A percentile compares a stretch with the other conserved stretches of the same genome.
These are phyloP conservation scores for Hanseniaspora lachancei DNA, from an alignment of 805 yeast genomes.

Conservation along the genomic window DNA sequence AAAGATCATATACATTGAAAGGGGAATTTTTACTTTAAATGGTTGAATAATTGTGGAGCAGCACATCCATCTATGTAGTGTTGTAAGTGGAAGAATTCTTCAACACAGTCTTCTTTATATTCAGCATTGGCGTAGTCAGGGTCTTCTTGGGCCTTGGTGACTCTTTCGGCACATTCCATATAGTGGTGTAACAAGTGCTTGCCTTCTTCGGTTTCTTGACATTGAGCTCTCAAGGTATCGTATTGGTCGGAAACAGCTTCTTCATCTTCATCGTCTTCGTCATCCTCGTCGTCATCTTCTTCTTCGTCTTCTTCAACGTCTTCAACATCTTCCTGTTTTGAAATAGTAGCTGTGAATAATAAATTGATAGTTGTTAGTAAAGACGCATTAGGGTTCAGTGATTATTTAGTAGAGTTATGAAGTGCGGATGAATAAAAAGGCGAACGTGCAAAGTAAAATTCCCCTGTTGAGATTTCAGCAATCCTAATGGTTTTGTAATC, in stretches of 20 bases:
- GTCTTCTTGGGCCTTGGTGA: slow-evolving; percentile 73
- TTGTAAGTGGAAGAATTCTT: slow-evolving; percentile 93
- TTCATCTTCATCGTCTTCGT: slow-evolving; percentile 55
- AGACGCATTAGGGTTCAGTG: background rate
- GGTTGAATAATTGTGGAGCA: slow-evolving; percentile 78
- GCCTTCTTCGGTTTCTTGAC: slow-evolving; percentile 55
- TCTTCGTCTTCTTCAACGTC: slow-evolving; percentile 28
- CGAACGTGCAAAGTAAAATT: too few relatives aligned
- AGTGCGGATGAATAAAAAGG: too few relatives aligned
- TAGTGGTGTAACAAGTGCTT: slow-evolving; percentile 72
- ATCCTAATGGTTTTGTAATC: too few relatives aligned
- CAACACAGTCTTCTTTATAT: slow-evolving; percentile 94
- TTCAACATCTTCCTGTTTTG: slow-evolving; percentile 26
- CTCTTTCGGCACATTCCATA: slow-evolving; percentile 91
- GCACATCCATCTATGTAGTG: slow-evolving; percentile 87
- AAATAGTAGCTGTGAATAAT: slow-evolving; percentile 14
- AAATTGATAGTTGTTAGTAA: slow-evolving; percentile 16
- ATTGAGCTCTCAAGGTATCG: slow-evolving; percentile 54
- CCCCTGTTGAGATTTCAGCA: too few relatives aligned
- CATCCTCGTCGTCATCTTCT: slow-evolving; percentile 41
- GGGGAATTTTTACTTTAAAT: slow-evolving; percentile 47
- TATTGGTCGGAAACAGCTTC: slow-evolving; percentile 56
- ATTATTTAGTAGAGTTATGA: background rate
- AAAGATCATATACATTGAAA: background rate
- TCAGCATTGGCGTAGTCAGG: slow-evolving; percentile 65